phyloP scores from a whole-genome alignment of 345 rosid species.

The Limnanthes douglasii region DNA sequence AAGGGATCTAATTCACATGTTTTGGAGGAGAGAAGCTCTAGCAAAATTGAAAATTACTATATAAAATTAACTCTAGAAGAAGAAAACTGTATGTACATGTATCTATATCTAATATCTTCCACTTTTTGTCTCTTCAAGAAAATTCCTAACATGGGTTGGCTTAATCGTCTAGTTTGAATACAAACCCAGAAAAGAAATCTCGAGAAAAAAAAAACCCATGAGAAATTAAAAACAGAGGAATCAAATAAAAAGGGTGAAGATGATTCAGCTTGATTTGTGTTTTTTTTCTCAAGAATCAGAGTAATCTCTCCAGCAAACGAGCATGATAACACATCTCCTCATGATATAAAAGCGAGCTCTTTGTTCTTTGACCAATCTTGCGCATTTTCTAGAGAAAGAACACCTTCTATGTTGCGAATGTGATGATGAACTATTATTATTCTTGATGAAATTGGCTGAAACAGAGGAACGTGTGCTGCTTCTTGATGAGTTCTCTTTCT shows the following conservation, averaged over 20 bases:
- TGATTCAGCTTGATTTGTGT: background rate
- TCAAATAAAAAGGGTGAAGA: background rate
- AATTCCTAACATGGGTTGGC: background rate
- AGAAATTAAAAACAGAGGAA: background rate
- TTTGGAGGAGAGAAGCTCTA: conserved; percentile 1
- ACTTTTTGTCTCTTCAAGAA: conserved; percentile 11
- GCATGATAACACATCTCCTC: conserved; percentile 86
- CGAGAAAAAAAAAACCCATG: conserved; percentile 10
- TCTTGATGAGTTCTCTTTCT: conserved; percentile 35
- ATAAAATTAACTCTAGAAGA: background rate
- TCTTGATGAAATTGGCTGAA: conserved; percentile 20
- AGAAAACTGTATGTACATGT: conserved; percentile 33
- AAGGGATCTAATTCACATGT: conserved; percentile 1
- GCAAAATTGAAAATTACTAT: too few relatives aligned
- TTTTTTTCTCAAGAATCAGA: conserved; percentile 34
- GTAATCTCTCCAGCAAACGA: conserved; percentile 88
- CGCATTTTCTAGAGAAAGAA: conserved; percentile 73
- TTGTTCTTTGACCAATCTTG: conserved; percentile 70
- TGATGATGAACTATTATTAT: too few relatives aligned
- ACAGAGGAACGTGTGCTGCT: conserved; percentile 25
- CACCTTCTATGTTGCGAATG: conserved; percentile 29
- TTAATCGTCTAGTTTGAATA: conserved; percentile 3
- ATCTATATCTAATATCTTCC: conserved; percentile 9
- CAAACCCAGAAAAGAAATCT: conserved; percentile 8
- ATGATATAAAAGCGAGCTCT: conserved; percentile 90